These are phyloP conservation scores for Catenaria anguillulae DNA, from an alignment of 371 early-diverging fungal genomes.

Conservation along the genomic window DNA sequence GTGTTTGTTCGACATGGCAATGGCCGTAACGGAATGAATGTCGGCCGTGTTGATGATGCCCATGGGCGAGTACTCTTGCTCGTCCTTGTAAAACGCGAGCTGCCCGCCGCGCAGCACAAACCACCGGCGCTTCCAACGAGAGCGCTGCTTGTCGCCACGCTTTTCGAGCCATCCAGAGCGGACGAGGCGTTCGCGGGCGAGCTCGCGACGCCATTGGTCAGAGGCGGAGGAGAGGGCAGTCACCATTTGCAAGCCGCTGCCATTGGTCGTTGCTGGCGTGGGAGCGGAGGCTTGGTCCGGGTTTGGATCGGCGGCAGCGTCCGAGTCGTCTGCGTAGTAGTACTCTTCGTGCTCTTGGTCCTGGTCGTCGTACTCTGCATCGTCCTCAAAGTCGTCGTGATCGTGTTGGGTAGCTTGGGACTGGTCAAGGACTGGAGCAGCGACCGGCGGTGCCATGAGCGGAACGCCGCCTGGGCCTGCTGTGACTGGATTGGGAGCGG, in stretches of 20 bases:
- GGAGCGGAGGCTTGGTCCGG: too few species aligned
- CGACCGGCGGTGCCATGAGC: too few species aligned
- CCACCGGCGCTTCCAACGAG: constrained; percentile 10
- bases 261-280: too few species aligned
- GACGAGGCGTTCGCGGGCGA: constrained; percentile 6
- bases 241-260: too few species aligned
- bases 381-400: neutral
- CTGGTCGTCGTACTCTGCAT: neutral
- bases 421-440: too few species aligned
- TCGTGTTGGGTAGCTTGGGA: too few species aligned
- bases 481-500: too few species aligned
- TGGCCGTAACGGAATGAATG: neutral
- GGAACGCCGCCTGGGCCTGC: too few species aligned
- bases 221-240: neutral
- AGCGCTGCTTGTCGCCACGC: constrained; percentile 8
- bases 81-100: constrained; percentile 11
- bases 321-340: neutral
- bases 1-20: neutral
- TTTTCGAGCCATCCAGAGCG: constrained; percentile 9
- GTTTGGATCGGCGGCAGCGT: neutral
- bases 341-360: neutral
- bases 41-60: neutral
- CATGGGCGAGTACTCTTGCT: constrained; percentile 3
- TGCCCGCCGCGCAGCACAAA: constrained; percentile 7
- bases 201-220: neutral